Conservation (phyloP, 805 yeast species). For the Saccharomycopsis fermentans region DNA sequence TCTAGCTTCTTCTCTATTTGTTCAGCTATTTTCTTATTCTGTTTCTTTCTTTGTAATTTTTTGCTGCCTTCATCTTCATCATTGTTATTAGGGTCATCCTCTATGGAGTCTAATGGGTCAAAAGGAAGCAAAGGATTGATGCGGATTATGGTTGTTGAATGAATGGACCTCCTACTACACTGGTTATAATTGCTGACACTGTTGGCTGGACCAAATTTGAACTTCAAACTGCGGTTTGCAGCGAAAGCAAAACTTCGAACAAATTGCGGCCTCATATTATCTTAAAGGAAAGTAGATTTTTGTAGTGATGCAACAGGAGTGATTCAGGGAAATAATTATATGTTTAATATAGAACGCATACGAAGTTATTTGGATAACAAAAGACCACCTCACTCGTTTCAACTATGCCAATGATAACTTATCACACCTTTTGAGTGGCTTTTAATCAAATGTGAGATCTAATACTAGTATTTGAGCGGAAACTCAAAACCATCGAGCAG, state of each 20-base stretch:
- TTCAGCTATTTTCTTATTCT: constrained; percentile 1
- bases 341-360: too few relatives aligned
- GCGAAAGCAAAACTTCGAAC: not conserved
- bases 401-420: too few relatives aligned
- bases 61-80: not conserved
- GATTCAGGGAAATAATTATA: too few relatives aligned
- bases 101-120: constrained; percentile 5
- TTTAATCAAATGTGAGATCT: too few relatives aligned
- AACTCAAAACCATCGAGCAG: too few relatives aligned
- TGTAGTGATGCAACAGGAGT: too few relatives aligned
- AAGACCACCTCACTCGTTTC: too few relatives aligned
- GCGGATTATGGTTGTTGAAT: not conserved
- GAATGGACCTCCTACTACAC: not conserved
- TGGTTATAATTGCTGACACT: not conserved
- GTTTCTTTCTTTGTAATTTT: not conserved
- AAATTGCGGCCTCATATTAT: not conserved
- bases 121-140: constrained; percentile 11
- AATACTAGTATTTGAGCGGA: too few relatives aligned
- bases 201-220: not conserved
- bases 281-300: too few relatives aligned
- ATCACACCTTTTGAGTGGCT: too few relatives aligned
- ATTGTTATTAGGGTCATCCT: not conserved
- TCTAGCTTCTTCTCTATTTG: constrained; percentile 5
- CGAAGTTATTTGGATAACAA: too few relatives aligned
- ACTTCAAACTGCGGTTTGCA: not conserved